These are phyloP conservation scores for Penicillium sp. DNA, from an alignment of 2,329 filamentous ascomycete species.

Conservation along the genomic window DNA sequence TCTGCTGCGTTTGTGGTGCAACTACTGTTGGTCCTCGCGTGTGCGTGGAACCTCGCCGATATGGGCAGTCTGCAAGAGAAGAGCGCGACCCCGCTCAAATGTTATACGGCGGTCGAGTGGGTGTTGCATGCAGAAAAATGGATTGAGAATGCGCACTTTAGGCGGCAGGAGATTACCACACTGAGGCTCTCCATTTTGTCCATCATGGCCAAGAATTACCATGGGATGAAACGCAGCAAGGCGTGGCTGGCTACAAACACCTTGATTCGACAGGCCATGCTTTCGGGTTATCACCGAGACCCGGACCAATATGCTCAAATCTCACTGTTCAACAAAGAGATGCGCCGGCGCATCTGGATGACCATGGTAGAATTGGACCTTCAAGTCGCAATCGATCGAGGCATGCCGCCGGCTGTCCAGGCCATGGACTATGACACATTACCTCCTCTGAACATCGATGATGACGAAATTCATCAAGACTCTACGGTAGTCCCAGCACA, in stretches of 20 bases:
- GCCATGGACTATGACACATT: slow-evolving; percentile 44
- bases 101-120: slow-evolving; percentile 53
- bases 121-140: slow-evolving; percentile 87
- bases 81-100: slow-evolving; percentile 22
- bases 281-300: slow-evolving; percentile 48
- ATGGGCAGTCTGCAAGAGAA: slow-evolving; percentile 24
- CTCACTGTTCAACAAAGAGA: slow-evolving; percentile 38
- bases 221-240: slow-evolving; percentile 50
- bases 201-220: slow-evolving; percentile 46
- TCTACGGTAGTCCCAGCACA: slow-evolving; percentile 26
- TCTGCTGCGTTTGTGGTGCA: slow-evolving; percentile 32
- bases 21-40: slow-evolving; percentile 34
- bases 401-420: slow-evolving; percentile 46
- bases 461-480: slow-evolving; percentile 43
- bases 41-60: slow-evolving; percentile 35
- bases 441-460: slow-evolving; percentile 46
- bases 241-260: slow-evolving; percentile 48
- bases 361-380: slow-evolving; percentile 54
- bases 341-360: slow-evolving; percentile 52
- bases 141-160: slow-evolving; percentile 67
- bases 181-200: slow-evolving; percentile 50
- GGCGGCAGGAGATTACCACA: slow-evolving; percentile 46
- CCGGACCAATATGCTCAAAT: slow-evolving; percentile 29
- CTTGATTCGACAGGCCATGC: slow-evolving; percentile 49
- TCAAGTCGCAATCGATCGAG: slow-evolving; percentile 50